Percentiles rank a stretch among this genome's conserved stretches.
phyloP scores from a whole-genome alignment of 2,329 filamentous ascomycete species.

The Pseudocercospora cruenta region DNA sequence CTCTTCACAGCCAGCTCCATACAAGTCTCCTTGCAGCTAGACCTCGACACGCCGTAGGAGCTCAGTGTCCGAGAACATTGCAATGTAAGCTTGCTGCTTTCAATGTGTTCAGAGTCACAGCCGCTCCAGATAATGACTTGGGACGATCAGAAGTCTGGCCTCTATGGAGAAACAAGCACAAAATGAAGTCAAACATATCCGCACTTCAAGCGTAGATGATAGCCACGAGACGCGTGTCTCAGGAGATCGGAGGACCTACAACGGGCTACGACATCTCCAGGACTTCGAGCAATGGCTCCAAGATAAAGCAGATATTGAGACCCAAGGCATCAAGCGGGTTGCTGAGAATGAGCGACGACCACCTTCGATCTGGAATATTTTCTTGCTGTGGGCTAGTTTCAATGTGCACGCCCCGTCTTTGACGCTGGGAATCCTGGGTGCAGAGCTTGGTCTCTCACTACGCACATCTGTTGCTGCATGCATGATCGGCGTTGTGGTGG shows the following conservation, averaged over 20 bases:
- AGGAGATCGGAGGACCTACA: not conserved
- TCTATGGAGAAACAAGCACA: too few relatives aligned
- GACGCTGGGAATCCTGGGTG: not conserved
- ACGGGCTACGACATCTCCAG: not conserved
- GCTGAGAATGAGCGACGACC: not conserved
- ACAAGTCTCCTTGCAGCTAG: too few relatives aligned
- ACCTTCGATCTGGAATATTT: not conserved
- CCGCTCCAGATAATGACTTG: too few relatives aligned
- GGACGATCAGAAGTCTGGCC: too few relatives aligned
- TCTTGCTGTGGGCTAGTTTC: not conserved
- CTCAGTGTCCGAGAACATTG: too few relatives aligned
- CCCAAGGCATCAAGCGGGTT: not conserved
- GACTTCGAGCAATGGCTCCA: not conserved
- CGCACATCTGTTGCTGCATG: not conserved
- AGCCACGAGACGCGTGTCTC: too few relatives aligned
- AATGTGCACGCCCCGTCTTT: not conserved
- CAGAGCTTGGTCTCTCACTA: not conserved
- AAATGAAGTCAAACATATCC: too few relatives aligned
- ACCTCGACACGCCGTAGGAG: too few relatives aligned
- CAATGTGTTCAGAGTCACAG: too few relatives aligned
- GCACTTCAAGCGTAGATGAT: too few relatives aligned
- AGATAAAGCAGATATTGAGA: not conserved
- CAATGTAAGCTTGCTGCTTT: too few relatives aligned
- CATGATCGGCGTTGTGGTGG: not conserved
- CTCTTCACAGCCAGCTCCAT: too few relatives aligned